These are phyloP conservation scores for Dioscorea alata DNA, from an alignment of 106 monocot species.

Conservation along the genomic window DNA sequence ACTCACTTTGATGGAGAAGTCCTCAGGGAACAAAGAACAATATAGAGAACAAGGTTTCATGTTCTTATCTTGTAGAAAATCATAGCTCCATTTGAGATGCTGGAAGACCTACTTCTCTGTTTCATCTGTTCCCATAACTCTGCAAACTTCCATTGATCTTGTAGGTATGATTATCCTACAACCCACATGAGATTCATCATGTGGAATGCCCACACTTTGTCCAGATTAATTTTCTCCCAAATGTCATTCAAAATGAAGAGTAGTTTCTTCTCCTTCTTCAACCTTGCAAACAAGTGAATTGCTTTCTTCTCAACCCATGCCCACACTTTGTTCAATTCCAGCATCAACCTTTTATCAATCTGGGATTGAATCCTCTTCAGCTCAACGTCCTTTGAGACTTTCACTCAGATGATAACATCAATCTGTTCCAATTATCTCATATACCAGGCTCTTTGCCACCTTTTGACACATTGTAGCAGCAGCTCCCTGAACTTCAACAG, in stretches of 20 bases:
- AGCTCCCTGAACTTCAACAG: not conserved
- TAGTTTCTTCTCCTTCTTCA: not conserved
- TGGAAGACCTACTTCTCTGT: not conserved
- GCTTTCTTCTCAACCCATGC: too few relatives aligned
- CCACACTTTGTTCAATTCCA: too few relatives aligned
- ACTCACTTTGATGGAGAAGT: not conserved
- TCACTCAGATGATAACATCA: too few relatives aligned
- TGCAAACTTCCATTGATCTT: not conserved
- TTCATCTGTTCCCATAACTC: not conserved
- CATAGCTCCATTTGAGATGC: conserved; percentile 1
- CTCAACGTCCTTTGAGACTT: too few relatives aligned
- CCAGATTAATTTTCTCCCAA: not conserved
- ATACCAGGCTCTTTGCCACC: not conserved
- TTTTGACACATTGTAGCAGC: not conserved
- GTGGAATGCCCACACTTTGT: conserved; percentile 3
- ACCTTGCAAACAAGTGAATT: not conserved
- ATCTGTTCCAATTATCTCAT: not conserved
- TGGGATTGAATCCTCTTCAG: too few relatives aligned
- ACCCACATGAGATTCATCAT: not conserved
- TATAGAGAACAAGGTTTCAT: not conserved
- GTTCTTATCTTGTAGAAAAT: not conserved
- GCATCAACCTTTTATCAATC: too few relatives aligned
- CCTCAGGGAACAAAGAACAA: not conserved
- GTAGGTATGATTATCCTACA: not conserved
- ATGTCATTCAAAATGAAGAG: not conserved